Conservation (phyloP, 2,329 filamentous ascomycete species). For the Venturia asperata region DNA sequence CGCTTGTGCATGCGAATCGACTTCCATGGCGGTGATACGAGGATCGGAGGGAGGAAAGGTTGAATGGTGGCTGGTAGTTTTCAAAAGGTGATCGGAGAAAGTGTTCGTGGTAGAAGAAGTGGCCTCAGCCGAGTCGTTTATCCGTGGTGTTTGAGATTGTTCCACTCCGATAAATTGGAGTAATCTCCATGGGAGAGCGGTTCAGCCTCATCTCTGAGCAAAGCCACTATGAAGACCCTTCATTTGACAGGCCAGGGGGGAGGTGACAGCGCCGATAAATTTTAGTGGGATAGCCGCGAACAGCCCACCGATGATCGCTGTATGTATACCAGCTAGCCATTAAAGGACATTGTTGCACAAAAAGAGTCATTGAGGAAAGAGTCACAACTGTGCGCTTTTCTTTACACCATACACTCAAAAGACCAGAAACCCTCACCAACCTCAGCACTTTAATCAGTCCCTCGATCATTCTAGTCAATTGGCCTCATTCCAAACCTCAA, state of each 20-base stretch:
- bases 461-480: slow-evolving; percentile 1
- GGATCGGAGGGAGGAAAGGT: neutral
- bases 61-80: neutral
- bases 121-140: neutral
- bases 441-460: neutral
- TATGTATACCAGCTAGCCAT: neutral
- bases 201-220: slow-evolving; percentile 12
- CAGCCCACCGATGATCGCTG: slow-evolving; percentile 9
- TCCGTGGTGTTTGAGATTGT: slow-evolving; percentile 4
- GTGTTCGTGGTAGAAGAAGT: slow-evolving; percentile 1
- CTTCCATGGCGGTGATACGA: slow-evolving; percentile 8
- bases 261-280: neutral
- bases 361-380: slow-evolving; percentile 3
- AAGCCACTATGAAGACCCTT: neutral
- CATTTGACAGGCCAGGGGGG: neutral
- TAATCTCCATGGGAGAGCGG: neutral
- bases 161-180: slow-evolving; percentile 7
- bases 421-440: neutral
- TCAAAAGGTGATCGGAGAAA: neutral
- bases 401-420: neutral
- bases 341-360: neutral
- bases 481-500: neutral
- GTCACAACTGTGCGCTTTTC: neutral
- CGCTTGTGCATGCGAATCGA: neutral
- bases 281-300: neutral